A percentile compares a stretch with the other conserved stretches of the same genome.
phyloP scores from a whole-genome alignment of 345 rosid genomes.

The Bruguiera gymnorhiza region DNA sequence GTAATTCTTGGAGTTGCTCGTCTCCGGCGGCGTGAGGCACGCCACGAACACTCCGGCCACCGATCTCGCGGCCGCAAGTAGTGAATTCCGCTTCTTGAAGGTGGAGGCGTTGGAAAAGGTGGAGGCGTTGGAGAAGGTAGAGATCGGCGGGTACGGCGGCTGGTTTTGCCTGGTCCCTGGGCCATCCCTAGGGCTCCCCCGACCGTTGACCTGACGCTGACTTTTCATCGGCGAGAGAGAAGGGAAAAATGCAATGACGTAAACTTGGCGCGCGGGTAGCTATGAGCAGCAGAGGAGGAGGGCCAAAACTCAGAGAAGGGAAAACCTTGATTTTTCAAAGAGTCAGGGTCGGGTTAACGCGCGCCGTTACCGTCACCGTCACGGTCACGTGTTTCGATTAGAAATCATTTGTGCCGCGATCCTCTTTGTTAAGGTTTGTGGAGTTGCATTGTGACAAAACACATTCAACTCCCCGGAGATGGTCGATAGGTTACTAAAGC shows the following conservation, averaged over 20 bases:
- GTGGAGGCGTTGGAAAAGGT: slow-evolving; percentile 37
- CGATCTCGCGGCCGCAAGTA: slow-evolving; percentile 39
- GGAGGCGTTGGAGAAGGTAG: slow-evolving; percentile 41
- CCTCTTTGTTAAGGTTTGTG: too few relatives aligned
- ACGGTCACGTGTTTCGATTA: too few relatives aligned
- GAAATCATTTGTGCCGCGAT: too few relatives aligned
- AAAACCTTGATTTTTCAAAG: slow-evolving; percentile 16
- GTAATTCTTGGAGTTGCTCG: slow-evolving; percentile 28
- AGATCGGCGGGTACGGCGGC: slow-evolving; percentile 28
- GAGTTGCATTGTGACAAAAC: too few relatives aligned
- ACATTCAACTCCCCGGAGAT: too few relatives aligned
- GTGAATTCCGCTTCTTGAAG: slow-evolving; percentile 35
- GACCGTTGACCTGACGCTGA: slow-evolving; percentile 19
- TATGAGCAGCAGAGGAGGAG: background rate
- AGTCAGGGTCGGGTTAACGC: slow-evolving; percentile 5
- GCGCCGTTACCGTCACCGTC: background rate
- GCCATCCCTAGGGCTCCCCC: slow-evolving; percentile 41
- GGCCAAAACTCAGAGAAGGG: background rate
- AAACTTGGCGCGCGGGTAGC: slow-evolving; percentile 29
- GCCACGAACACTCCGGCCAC: slow-evolving; percentile 52
- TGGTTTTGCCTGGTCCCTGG: slow-evolving; percentile 40
- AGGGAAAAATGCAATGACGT: background rate
- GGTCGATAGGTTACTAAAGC: too few relatives aligned
- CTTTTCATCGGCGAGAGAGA: slow-evolving; percentile 17
- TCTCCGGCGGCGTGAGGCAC: slow-evolving; percentile 73